Conservation (phyloP, 202 grass and related monocot species). For the Schoenoplectus triqueter region DNA sequence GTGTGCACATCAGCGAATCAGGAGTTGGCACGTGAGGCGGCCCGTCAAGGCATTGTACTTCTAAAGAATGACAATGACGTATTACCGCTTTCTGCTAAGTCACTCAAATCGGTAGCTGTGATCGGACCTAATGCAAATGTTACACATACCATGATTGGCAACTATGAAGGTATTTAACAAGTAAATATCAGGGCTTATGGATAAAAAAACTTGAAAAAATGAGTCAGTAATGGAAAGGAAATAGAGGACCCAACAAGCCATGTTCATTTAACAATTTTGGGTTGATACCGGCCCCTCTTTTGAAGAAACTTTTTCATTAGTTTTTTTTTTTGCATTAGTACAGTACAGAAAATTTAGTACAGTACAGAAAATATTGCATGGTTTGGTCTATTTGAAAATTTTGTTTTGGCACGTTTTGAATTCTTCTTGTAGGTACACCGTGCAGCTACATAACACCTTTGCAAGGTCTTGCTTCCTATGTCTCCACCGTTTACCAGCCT, state of each 20-base stretch:
- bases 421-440: conserved; percentile 50
- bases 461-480: conserved; percentile 61
- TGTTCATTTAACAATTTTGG: not conserved
- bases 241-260: not conserved
- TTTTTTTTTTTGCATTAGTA: not conserved
- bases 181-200: not conserved
- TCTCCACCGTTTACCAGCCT: conserved; percentile 68
- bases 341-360: not conserved
- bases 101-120: conserved; percentile 74
- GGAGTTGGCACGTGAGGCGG: conserved; percentile 80
- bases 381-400: conserved; percentile 12
- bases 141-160: conserved; percentile 94
- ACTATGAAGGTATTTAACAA: conserved; percentile 67
- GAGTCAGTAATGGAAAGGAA: not conserved
- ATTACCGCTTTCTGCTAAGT: conserved; percentile 60
- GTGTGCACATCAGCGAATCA: conserved; percentile 75
- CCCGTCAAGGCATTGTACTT: conserved; percentile 90
- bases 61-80: conserved; percentile 68
- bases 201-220: not conserved
- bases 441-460: conserved; percentile 86
- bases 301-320: not conserved
- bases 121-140: conserved; percentile 93
- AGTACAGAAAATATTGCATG: not conserved
- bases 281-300: not conserved
- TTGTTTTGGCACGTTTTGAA: not conserved